A percentile compares a stretch with the other conserved stretches of the same genome.
These are phyloP conservation scores for Daldinia caldariorum DNA, from an alignment of 495 filamentous ascomycete genomes.

Conservation along the genomic window DNA sequence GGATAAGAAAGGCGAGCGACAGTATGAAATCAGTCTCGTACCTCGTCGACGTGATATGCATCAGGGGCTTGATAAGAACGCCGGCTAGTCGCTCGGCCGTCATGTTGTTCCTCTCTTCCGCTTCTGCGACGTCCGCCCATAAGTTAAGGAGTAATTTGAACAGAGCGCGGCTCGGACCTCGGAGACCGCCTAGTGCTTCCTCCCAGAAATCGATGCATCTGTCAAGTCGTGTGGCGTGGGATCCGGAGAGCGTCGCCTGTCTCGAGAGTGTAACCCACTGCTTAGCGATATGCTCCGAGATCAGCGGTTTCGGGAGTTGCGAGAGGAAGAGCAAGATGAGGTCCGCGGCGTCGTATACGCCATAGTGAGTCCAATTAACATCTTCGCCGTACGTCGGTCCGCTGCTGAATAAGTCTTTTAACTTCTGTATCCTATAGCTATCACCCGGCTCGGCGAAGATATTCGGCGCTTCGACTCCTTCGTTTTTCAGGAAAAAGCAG, in stretches of 20 bases:
- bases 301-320: conserved; percentile 51
- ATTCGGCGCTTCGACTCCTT: conserved; percentile 48
- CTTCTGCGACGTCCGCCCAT: conserved; percentile 55
- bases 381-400: conserved; percentile 53
- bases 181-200: conserved; percentile 54
- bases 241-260: conserved; percentile 49
- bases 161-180: conserved; percentile 49
- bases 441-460: conserved; percentile 54
- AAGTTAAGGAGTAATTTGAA: conserved; percentile 57
- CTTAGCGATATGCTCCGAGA: conserved; percentile 51
- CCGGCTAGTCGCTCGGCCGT: conserved; percentile 57
- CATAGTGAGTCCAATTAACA: conserved; percentile 52
- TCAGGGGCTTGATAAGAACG: conserved; percentile 52
- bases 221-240: conserved; percentile 49
- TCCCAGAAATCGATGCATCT: conserved; percentile 61
- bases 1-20: conserved; percentile 57
- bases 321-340: conserved; percentile 54
- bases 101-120: conserved; percentile 54
- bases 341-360: conserved; percentile 54
- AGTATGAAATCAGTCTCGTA: conserved; percentile 54
- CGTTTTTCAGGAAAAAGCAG: conserved; percentile 53
- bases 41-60: conserved; percentile 48
- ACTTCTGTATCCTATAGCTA: conserved; percentile 43
- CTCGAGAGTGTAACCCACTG: conserved; percentile 54
- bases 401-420: conserved; percentile 51